Percentiles rank a stretch among this genome's conserved stretches.
Evolutionary conservation across 2,329 filamentous ascomycete species (phyloP).

Genomic region (Aureobasidium lini): DNA sequence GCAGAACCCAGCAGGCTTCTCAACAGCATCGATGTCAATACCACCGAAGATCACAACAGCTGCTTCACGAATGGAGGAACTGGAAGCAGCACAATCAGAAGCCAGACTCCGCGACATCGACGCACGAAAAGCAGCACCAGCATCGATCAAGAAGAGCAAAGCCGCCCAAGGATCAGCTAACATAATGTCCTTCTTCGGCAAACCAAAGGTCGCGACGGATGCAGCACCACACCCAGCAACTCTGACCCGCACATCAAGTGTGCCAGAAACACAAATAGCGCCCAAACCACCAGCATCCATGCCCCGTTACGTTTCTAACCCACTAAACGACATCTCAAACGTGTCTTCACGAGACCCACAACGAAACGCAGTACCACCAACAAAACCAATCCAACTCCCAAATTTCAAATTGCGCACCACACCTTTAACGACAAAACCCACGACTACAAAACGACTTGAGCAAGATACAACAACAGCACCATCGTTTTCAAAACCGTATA

Average conservation of each 20-base stretch:
- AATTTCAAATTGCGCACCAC: conserved; percentile 24
- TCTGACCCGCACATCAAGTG: conserved; percentile 2
- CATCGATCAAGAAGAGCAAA: conserved; percentile 28
- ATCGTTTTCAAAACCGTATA: conserved; percentile 38
- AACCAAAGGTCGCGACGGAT: conserved; percentile 6
- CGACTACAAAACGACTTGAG: not conserved
- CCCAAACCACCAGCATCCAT: not conserved
- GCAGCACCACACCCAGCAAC: not conserved
- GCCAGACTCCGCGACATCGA: conserved; percentile 23
- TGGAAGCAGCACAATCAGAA: conserved; percentile 30
- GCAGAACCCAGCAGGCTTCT: conserved; percentile 23
- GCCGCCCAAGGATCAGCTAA: conserved; percentile 39
- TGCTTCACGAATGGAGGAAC: conserved; percentile 30
- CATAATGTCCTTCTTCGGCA: conserved; percentile 47
- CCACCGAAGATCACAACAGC: conserved; percentile 32
- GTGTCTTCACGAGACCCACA: conserved; percentile 13
- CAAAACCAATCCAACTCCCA: not conserved
- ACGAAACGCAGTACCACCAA: conserved; percentile 7
- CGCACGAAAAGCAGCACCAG: conserved; percentile 18
- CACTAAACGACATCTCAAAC: conserved; percentile 30
- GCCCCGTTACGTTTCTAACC: conserved; percentile 10
- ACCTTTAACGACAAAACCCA: conserved; percentile 28
- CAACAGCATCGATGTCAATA: conserved; percentile 23
- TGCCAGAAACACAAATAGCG: not conserved
- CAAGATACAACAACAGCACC: conserved; percentile 10